These are phyloP conservation scores for Bryoerythrophyllum caledonicum DNA, from an alignment of 225 moss, liverwort and hornwort species.

Conservation along the genomic window DNA sequence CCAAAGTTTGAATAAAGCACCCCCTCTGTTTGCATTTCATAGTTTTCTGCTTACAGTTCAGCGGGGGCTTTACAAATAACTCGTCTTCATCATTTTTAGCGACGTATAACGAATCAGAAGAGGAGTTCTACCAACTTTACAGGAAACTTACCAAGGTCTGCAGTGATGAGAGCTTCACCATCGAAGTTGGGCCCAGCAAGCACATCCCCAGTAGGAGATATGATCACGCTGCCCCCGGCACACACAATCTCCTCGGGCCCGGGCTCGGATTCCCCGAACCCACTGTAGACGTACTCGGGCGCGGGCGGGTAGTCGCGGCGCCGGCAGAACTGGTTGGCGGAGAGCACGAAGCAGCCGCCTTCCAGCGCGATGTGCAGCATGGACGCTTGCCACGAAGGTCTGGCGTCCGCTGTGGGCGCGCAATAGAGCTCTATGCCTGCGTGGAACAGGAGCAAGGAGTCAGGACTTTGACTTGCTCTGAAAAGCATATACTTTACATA, in stretches of 20 bases:
- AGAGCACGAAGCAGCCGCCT: slow-evolving; percentile 82
- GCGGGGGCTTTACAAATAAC: no score
- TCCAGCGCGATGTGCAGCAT: slow-evolving; percentile 76
- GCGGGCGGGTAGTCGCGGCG: slow-evolving; percentile 66
- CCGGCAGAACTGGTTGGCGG: slow-evolving; percentile 76
- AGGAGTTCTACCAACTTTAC: no score
- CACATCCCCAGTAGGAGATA: slow-evolving; percentile 60
- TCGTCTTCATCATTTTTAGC: no score
- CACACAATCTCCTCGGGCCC: slow-evolving; percentile 55
- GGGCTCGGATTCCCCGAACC: slow-evolving; percentile 47
- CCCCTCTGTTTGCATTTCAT: no score
- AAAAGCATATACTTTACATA: no score
- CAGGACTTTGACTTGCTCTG: no score
- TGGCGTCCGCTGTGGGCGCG: slow-evolving; percentile 69
- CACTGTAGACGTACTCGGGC: slow-evolving; percentile 53
- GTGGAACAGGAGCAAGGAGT: no score
- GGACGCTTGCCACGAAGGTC: slow-evolving; percentile 69
- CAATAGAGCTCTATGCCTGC: slow-evolving; percentile 67
- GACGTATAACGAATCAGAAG: no score
- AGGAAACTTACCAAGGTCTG: slow-evolving; percentile 57
- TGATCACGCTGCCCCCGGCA: slow-evolving; percentile 65
- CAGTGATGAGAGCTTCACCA: slow-evolving; percentile 55
- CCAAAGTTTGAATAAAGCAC: no score
- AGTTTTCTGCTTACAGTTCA: no score
- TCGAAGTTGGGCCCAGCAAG: slow-evolving; percentile 74